Percentiles rank a stretch among this genome's conserved stretches.
Conservation (phyloP, 345 rosid species). For the Rhizophora mangle region DNA sequence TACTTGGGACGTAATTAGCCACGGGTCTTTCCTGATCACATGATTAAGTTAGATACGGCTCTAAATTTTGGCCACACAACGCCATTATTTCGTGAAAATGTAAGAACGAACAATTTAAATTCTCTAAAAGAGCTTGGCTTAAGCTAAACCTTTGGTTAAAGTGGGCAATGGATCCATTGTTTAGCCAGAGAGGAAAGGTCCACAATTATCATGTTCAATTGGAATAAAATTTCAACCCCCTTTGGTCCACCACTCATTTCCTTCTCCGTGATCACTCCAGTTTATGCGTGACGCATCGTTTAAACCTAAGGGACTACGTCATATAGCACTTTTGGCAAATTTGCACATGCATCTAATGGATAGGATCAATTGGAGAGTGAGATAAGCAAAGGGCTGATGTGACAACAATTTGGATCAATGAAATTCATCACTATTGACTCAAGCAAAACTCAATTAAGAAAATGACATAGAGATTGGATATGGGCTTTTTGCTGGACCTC, state of each 20-base stretch:
- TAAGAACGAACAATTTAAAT: too few relatives aligned
- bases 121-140: too few relatives aligned
- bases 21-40: too few relatives aligned
- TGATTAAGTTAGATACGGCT: too few relatives aligned
- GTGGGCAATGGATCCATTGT: too few relatives aligned
- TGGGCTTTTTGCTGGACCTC: too few relatives aligned
- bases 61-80: too few relatives aligned
- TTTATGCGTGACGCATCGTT: neutral
- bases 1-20: too few relatives aligned
- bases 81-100: too few relatives aligned
- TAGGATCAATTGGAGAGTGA: neutral
- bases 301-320: slow-evolving; percentile 8
- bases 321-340: neutral
- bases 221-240: neutral
- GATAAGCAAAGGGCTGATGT: neutral
- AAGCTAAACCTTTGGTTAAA: too few relatives aligned
- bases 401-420: neutral
- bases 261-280: neutral
- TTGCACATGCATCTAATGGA: neutral
- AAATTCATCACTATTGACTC: neutral
- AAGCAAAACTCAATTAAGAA: neutral
- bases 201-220: neutral
- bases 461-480: too few relatives aligned
- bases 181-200: too few relatives aligned
- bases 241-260: neutral